A percentile compares a stretch with the other conserved stretches of the same genome.
Evolutionary conservation across 257 asterid species (phyloP).

Genomic region (Leptodermis oblonga): DNA sequence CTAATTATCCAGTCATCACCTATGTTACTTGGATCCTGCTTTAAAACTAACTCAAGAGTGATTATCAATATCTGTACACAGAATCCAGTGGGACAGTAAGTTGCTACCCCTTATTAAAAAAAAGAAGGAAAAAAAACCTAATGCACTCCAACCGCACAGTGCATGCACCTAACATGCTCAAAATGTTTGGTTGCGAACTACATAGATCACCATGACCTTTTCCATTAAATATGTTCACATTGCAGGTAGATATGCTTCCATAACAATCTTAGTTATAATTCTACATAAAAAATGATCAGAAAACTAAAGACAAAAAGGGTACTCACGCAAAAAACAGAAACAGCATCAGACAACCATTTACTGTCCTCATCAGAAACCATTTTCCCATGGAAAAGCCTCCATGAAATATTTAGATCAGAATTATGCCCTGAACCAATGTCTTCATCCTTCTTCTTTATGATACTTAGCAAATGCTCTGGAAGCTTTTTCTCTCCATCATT

Average conservation of each 20-base stretch:
- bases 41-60: not conserved
- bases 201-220: not conserved
- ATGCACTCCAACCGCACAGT: not conserved
- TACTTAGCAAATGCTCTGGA: conserved; percentile 42
- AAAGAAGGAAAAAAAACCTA: too few species aligned
- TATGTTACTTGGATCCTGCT: not conserved
- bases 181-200: not conserved
- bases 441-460: conserved; percentile 49
- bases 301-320: not conserved
- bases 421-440: conserved; percentile 25
- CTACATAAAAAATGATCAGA: not conserved
- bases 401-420: conserved; percentile 47
- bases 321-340: conserved; percentile 76
- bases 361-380: conserved; percentile 48
- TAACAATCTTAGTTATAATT: not conserved
- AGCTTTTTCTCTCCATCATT: conserved; percentile 57
- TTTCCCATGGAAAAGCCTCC: conserved; percentile 80
- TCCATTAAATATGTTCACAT: not conserved
- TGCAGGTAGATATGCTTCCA: not conserved
- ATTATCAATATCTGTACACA: not conserved
- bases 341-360: conserved; percentile 66
- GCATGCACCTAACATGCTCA: not conserved
- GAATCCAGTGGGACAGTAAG: not conserved
- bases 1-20: not conserved
- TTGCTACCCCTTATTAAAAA: not conserved